Base-by-base conservation (phyloP, 2,329 filamentous ascomycete species). In the Pseudogymnoascus sp. region DNA sequence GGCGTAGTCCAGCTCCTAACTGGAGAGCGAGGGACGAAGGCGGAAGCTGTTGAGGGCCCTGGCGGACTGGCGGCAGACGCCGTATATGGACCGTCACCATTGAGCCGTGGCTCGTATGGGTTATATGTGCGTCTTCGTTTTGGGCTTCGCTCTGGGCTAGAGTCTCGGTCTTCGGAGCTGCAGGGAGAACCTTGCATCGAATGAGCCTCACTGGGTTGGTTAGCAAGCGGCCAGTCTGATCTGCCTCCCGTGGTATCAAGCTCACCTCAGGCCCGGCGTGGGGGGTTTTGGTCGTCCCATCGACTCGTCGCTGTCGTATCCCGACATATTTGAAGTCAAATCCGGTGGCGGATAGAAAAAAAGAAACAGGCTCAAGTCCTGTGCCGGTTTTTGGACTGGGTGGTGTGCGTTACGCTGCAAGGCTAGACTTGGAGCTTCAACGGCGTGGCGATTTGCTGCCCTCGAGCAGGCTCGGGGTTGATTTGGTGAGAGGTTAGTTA, bases 361-460 rank as follows among this genome's bases (percentile, higher is more conserved):
- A 6, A 57, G 7, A n/a, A 51, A 19, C 10, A 21, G 28, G 28
- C 11, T 57, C n/a, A 57, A 11, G 16, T 57, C n/a, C 28, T 13
- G 28, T 11, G n/a, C 3, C 28, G 28, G n/a, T 57, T 13, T 57
- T 34, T 57, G 51, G 11, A 36, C 6, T 34, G 8, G 28, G n/a
- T 13, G 28, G 25, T 6, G 28, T 6, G n/a, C 16, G n/a, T 34
- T 34, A 7, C 36, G 25, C 5, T 13, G 28, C 51, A 57, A 57
- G 51, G 51, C 51, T 57, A 57, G 51, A 57, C 28, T 36, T 57
- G 28, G 10, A 57, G 51, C 51, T 57, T 57, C 16, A 57, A 57
- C 28, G 51, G 31, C 31, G 16, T 57, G 48, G 48, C 10, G 48
- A 31, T 57, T 34, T 57, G n/a, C 6, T 19, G 48, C n/a, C 10